Percentiles rank a stretch among this genome's conserved stretches.
These are phyloP conservation scores for Lepiota venenata DNA, from an alignment of 768 basidiomycete species.

Conservation along the genomic window DNA sequence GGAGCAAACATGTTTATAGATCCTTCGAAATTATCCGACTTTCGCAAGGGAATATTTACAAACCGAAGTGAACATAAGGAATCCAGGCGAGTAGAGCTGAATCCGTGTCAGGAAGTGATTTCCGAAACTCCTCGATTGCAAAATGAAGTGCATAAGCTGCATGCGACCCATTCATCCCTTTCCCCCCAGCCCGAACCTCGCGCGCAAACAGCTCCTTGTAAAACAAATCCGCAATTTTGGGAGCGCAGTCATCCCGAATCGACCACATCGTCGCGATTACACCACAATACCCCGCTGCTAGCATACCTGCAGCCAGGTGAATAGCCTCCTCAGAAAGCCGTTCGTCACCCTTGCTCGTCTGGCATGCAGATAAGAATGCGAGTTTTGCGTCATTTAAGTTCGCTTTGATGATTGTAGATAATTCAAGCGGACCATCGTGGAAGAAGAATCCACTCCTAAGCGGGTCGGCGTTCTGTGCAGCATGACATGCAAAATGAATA, in stretches of 20 bases:
- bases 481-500: background rate
- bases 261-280: conserved; percentile 4
- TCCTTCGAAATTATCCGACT: too few species aligned
- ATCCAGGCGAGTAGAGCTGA: background rate
- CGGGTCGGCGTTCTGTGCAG: too few species aligned
- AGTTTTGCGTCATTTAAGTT: too few species aligned
- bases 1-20: too few species aligned
- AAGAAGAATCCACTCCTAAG: too few species aligned
- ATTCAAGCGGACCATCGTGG: too few species aligned
- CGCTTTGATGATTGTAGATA: too few species aligned
- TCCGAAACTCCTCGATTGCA: background rate
- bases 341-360: too few species aligned
- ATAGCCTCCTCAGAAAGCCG: background rate
- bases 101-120: background rate
- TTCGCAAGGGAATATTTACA: too few species aligned
- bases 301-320: conserved; percentile 3
- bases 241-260: background rate
- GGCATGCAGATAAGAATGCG: too few species aligned
- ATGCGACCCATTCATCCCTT: background rate
- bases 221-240: background rate
- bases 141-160: background rate
- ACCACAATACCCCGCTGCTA: background rate
- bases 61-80: too few species aligned
- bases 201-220: background rate
- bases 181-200: background rate